Evolutionary conservation across 2,329 filamentous ascomycete genomes (phyloP).

Genomic region (Sporothrix euskadiensis): DNA sequence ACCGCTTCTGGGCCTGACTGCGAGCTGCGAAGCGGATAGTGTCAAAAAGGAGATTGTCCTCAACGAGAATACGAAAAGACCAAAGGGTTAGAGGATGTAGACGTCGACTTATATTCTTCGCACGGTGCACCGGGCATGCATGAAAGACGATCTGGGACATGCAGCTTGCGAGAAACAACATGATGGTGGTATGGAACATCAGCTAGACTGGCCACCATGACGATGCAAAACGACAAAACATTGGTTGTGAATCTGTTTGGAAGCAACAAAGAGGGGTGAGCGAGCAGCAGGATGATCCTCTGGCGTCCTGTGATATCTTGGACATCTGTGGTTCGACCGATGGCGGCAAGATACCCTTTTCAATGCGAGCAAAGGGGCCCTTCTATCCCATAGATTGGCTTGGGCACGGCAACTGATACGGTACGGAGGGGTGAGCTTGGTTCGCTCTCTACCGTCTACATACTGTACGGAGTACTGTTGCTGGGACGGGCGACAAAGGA

Average conservation of each 20-base stretch:
- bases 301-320: neutral
- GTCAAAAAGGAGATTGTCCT: constrained; percentile 8
- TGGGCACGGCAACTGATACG: constrained; percentile 22
- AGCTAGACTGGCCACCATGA: neutral
- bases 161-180: constrained; percentile 13
- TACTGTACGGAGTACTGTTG: neutral
- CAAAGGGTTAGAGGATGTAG: no score
- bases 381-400: neutral
- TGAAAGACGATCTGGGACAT: constrained; percentile 10
- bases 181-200: neutral
- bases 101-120: neutral
- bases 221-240: neutral
- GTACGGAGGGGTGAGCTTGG: neutral
- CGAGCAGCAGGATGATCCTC: neutral
- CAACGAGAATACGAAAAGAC: neutral
- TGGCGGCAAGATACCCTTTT: constrained; percentile 16
- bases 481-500: constrained; percentile 8
- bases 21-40: neutral
- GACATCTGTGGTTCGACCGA: constrained; percentile 1
- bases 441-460: neutral
- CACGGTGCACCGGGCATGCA: constrained; percentile 3
- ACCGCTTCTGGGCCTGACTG: constrained; percentile 7
- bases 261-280: neutral
- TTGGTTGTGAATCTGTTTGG: neutral
- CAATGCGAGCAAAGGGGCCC: constrained; percentile 3